Conservation (phyloP, 306 rosid genomes). For the Astragalus membranaceus region DNA sequence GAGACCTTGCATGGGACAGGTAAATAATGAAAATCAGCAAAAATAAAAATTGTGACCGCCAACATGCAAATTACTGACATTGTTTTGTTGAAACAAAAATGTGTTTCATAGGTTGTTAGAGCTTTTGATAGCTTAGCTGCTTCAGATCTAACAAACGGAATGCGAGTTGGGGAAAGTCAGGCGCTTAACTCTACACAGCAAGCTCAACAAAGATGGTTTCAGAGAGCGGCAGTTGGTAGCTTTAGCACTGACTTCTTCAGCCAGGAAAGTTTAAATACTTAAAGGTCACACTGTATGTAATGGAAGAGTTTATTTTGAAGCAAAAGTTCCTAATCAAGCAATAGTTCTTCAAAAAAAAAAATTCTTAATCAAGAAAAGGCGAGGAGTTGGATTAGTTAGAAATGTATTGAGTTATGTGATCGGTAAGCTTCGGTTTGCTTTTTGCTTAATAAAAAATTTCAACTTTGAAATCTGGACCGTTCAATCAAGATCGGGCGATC, state of each 20-base stretch:
- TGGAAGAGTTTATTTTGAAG: constrained; percentile 17
- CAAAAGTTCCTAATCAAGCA: too few relatives aligned
- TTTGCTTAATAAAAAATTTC: too few relatives aligned
- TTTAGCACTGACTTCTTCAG: constrained; percentile 63
- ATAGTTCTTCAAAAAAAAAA: too few relatives aligned
- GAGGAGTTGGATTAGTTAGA: too few relatives aligned
- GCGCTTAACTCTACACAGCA: constrained; percentile 59
- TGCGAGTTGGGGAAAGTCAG: constrained; percentile 80
- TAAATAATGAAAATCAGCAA: constrained; percentile 18
- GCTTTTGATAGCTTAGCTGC: constrained; percentile 64
- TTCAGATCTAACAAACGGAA: constrained; percentile 76
- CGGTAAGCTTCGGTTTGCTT: too few relatives aligned
- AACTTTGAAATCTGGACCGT: too few relatives aligned
- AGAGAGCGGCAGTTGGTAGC: constrained; percentile 73
- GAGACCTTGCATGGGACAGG: constrained; percentile 98
- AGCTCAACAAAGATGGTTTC: constrained; percentile 66
- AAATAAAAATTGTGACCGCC: not conserved
- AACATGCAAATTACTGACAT: not conserved
- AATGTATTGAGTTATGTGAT: too few relatives aligned
- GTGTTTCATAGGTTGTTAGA: constrained; percentile 70
- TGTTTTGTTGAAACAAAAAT: constrained; percentile 18
- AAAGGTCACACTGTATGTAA: constrained; percentile 30
- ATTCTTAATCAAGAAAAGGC: constrained; percentile 9
- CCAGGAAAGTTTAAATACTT: constrained; percentile 32
- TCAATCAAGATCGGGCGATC: not conserved